Evolutionary conservation across 2,329 filamentous ascomycete genomes (phyloP).

Genomic region (Trichoderma semiorbis): DNA sequence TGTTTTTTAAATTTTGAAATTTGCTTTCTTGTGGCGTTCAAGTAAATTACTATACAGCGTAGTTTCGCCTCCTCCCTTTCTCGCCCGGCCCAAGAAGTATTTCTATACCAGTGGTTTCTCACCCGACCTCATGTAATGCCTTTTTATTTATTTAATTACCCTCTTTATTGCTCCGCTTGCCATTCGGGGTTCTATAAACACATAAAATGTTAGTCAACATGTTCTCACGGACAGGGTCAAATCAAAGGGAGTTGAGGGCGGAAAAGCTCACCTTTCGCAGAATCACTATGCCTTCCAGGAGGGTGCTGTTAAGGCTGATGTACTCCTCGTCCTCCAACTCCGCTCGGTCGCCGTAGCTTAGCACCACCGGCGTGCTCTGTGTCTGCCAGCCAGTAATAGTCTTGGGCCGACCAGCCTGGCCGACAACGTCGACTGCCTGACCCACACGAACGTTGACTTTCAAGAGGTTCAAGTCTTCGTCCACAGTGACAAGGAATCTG

Average conservation of each 20-base stretch:
- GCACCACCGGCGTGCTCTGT: constrained; percentile 93
- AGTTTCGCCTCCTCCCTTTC: constrained; percentile 21
- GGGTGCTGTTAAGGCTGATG: constrained; percentile 79
- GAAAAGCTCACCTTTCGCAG: constrained; percentile 76
- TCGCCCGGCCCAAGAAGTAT: constrained; percentile 20
- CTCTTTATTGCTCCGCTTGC: constrained; percentile 37
- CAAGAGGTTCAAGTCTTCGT: constrained; percentile 89
- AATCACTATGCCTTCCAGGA: constrained; percentile 88
- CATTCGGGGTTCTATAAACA: constrained; percentile 38
- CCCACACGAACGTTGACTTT: constrained; percentile 96
- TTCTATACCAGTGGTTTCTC: constrained; percentile 1
- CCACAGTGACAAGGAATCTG: constrained; percentile 90
- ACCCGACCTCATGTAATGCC: neutral
- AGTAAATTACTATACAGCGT: constrained; percentile 36
- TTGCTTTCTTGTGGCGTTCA: constrained; percentile 21
- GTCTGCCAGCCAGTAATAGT: constrained; percentile 99
- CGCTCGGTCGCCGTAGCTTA: constrained; percentile 92
- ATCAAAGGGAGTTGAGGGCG: neutral
- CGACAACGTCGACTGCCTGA: constrained; percentile 96
- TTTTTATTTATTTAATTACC: constrained; percentile 28
- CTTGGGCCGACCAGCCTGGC: constrained; percentile 94
- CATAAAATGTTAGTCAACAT: neutral
- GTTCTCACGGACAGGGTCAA: neutral
- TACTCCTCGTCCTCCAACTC: constrained; percentile 98
- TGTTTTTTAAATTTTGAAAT: constrained; percentile 7